Evolutionary conservation across 1,284 basidiomycete genomes (phyloP), one percentile per base, ranked within the genome.

Genomic region (Moesziomyces globuligerus): DNA sequence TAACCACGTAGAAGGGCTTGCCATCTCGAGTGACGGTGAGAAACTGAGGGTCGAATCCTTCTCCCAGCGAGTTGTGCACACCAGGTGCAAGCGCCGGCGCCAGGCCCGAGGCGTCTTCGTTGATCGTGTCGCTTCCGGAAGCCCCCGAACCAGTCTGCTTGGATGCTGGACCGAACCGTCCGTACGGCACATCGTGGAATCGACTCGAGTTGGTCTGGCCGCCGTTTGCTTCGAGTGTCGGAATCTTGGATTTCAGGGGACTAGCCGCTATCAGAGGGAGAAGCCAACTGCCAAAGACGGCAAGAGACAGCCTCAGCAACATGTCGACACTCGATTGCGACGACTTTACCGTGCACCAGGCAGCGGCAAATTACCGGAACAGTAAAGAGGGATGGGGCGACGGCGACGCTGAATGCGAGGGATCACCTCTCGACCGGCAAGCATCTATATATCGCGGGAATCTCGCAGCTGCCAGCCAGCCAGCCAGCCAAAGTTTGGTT

Each of bases 41-140:
- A 25, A 68, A 68, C 20, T 68, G 65, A 13, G 65, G 65, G 15
- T 68, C 65, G 29, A 68, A 68, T 0, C 65, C 65, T 50, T 57
- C 54, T 5, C 65, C 65, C 20, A 68, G 44, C 25, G 65, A 61
- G 39, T 68, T 68, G 7, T 34, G 48, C 15, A 68, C 54, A 1
- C 65, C 58, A 8, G 65, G 54, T n/a, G 65, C 57, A 3, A 57
- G 36, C 0, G 65, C 65, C 24, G 65, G 65, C 26, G 65, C 65
- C 13, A 68, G 50, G 34, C 65, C 65, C 15, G 65, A 49, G 9
- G 58, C 42, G 21, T 68, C 50, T 18, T 61, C 65, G n/a, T 45
- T 56, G 52, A 67, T 67, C 39, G 45, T 56, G 42, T 67, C 64
- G 57, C 64, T 60, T 41, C 64, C 57, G 3, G 64, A 45, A 11